Base-by-base conservation (phyloP, 2,329 filamentous ascomycete genomes). In the Fusarium dlaminii region DNA sequence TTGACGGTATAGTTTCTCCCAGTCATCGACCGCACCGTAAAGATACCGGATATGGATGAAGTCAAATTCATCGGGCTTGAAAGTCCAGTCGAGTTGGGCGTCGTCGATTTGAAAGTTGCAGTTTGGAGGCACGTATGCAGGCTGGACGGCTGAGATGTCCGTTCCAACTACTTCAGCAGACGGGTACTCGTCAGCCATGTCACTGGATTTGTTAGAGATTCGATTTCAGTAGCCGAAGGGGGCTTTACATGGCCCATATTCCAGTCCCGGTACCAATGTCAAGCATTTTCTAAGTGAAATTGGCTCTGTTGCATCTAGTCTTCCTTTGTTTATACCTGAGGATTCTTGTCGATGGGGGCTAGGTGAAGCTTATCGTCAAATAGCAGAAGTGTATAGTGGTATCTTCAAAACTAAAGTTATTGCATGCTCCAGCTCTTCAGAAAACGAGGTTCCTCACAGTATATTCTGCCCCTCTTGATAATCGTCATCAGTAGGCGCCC, bases 231-330 rank as follows among this genome's bases (percentile, higher is more conserved):
- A 5, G n/a, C 17, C 6, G 14, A 20, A 36, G 10, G 8, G 37
- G 36, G 40, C 36, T 58, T 20, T 30, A 65, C 77, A 76, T 80
- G 15, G 88, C 85, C 88, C 88, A 90, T 68, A 88, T 86, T 6
- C 89, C 89, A 4, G 87, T 88, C 17, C 89, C 89, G 10, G 88
- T 90, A 34, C 87, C 87, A n/a, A 90, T 80, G 72, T 90, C 87
- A 29, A 90, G 81, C 17, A 80, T 63, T 45, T 54, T 71, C 71
- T 74, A 45, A 7, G 8, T 5, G 22, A 6, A 8, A 46, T 75
- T 14, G 68, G 60, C 42, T 36, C 27, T 12, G 18, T 17, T 29
- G 29, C 54, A 43, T 20, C 22, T 34, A 18, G 30, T 13, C 15
- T 20, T 24, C 20, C 10, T 8, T 30, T 48, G 18, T 15, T 13